Base-by-base conservation (phyloP, 371 early-diverging fungal genomes). In the Mycotypha africana region DNA sequence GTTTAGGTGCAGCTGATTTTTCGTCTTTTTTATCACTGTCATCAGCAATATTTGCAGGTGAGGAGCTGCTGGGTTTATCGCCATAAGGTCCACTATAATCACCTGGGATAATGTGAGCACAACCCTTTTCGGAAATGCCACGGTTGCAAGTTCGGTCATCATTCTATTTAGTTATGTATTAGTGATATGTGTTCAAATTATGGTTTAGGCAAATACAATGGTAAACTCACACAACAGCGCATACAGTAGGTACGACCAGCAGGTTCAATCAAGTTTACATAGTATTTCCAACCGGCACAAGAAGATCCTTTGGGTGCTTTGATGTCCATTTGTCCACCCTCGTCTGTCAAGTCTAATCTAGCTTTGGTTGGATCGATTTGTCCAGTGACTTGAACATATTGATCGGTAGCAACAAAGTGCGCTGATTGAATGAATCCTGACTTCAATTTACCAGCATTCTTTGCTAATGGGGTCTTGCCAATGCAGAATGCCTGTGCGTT, bases 301-400 rank as follows among this genome's bases (percentile, higher is more conserved):
- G 46, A 48, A 17, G 79, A 58, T 3, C 73, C 72, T 12, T 52
- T 47, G 12, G 79, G 79, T 9, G 76, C 72, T 11, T 47, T 58
- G 31, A 68, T 47, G 53, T 78, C 79, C 30, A 65, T 62, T 42
- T 78, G 78, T 15, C 75, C 79, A 40, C 76, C 76, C n/a, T 66
- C 62, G 35, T 79, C 76, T 4, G 45, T 50, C 2, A 44, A 21
- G 16, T 62, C 52, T 19, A 79, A 49, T 17, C 47, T 62, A 19
- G 60, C 73, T 47, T 63, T 63, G 10, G 46, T 22, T 16, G 72
- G 70, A 49, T 72, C 57, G 19, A 78, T 68, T 21, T 67, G 65
- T 20, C 79, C 79, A n/a, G 79, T 78, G 31, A 78, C 60, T 53
- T 78, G 79, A 14, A 78, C 67, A 20, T 67, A 78, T 7, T 51